Conservation (phyloP, 2,329 filamentous ascomycete genomes). For the Albophoma yamanashiensis region DNA sequence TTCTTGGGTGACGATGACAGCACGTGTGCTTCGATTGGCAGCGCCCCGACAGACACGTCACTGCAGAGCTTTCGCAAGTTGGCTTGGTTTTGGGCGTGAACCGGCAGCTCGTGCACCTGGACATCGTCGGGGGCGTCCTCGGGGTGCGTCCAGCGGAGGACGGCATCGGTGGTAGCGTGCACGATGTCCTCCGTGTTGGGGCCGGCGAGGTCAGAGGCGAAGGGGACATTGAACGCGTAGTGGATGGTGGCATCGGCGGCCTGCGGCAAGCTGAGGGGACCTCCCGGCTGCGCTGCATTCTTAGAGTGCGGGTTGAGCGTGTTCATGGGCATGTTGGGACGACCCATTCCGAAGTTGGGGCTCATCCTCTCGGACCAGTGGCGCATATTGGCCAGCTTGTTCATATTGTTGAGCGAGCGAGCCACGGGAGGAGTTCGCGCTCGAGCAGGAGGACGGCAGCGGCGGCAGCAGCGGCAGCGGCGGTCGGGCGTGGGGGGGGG, state of each 20-base stretch:
- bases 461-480: constrained; percentile 1
- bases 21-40: constrained; percentile 75
- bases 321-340: constrained; percentile 45
- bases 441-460: not conserved
- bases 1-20: constrained; percentile 71
- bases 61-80: constrained; percentile 70
- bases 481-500: constrained; percentile 2
- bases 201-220: constrained; percentile 82
- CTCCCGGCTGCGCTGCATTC: constrained; percentile 37
- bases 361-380: constrained; percentile 63
- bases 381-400: constrained; percentile 62
- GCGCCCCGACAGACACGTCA: constrained; percentile 59
- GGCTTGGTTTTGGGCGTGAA: constrained; percentile 79
- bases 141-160: constrained; percentile 88
- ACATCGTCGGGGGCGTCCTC: constrained; percentile 76
- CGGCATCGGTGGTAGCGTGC: constrained; percentile 78
- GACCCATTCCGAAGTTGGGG: constrained; percentile 56
- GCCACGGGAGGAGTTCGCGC: not conserved
- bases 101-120: constrained; percentile 80
- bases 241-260: constrained; percentile 71
- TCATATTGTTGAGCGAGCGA: constrained; percentile 45
- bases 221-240: constrained; percentile 95
- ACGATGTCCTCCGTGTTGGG: constrained; percentile 92
- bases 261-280: constrained; percentile 55
- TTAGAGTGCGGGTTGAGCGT: constrained; percentile 48